Evolutionary conservation across 192 early-diverging fungal species (phyloP), one percentile per base, ranked within the genome.

Genomic region (Pilobolus umbonatus): DNA sequence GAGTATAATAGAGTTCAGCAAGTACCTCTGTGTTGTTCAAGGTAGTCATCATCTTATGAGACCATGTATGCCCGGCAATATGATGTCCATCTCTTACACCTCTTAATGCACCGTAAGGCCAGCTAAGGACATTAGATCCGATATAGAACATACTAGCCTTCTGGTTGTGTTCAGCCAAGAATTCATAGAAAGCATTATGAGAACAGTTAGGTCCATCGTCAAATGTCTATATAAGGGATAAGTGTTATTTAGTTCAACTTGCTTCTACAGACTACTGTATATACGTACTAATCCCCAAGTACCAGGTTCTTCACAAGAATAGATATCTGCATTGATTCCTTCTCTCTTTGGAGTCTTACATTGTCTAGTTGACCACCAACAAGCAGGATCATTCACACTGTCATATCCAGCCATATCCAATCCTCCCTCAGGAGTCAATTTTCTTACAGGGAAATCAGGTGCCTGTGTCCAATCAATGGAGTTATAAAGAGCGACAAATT

Each of bases 41-140:
- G 1, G 65, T 68, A 30, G 82, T 74, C 57, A 85, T 56, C 34
- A 63, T 39, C 25, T 49, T 29, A 36, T 84, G 82, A 29, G 77
- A 75, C 82, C 82, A 84, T 12, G 83, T 85, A 45, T 85, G 83
- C 25, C 73, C 58, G 19, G 60, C 72, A 40, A 85, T 71, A 28
- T 83, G 76, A 49, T 85, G 84, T 15, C 84, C 84, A 48, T 69
- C 78, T 12, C 54, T 60, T 10, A 62, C 56, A 53, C 62, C 67
- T 40, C 72, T 67, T n/a, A 61, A 29, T 9, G 60, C 50, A 22
- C 55, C 61, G 32, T 65, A 65, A 25, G 68, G 68, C 51, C 60
- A 74, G 40, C 70, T 58, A 10, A 62, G 25, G 5, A 65, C 64
- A 58, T 62, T 62, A 48, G 72, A 60, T 58, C 72, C 55, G 57